Conservation (phyloP, 202 grass and related monocot species). For the Hordeum pubiflorum region DNA sequence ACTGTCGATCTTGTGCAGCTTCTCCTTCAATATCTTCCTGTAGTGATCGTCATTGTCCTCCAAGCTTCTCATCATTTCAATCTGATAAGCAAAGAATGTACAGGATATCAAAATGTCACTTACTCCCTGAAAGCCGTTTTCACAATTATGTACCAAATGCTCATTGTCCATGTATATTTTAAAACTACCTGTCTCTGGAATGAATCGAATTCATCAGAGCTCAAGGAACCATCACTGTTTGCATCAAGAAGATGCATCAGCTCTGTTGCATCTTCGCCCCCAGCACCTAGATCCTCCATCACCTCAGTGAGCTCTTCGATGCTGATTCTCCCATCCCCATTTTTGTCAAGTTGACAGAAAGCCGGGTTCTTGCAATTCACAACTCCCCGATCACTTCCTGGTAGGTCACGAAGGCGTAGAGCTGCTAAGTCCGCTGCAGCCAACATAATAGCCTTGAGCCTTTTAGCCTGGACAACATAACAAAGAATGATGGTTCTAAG, state of each 20-base stretch:
- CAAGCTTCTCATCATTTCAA: constrained; percentile 61
- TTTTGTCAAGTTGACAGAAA: constrained; percentile 62
- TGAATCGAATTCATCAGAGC: constrained; percentile 67
- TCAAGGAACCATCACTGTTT: constrained; percentile 70
- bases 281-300: constrained; percentile 74
- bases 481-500: too few species aligned
- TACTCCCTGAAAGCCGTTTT: not conserved
- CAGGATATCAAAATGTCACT: not conserved
- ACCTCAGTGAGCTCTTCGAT: constrained; percentile 74
- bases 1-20: constrained; percentile 49
- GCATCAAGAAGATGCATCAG: constrained; percentile 77
- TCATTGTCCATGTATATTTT: too few species aligned
- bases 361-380: constrained; percentile 32
- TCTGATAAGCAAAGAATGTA: constrained; percentile 23
- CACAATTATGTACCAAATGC: too few species aligned
- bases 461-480: constrained; percentile 49
- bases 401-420: constrained; percentile 58
- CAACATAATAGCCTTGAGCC: constrained; percentile 58
- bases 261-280: constrained; percentile 51
- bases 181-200: constrained; percentile 86
- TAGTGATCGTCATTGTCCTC: constrained; percentile 69
- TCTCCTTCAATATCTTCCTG: constrained; percentile 57
- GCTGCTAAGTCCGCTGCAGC: constrained; percentile 70
- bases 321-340: constrained; percentile 74
- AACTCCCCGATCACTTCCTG: not conserved